These are phyloP conservation scores for Aegilops tauschii DNA, from an alignment of 176 grass and related monocot genomes.

Conservation along the genomic window DNA sequence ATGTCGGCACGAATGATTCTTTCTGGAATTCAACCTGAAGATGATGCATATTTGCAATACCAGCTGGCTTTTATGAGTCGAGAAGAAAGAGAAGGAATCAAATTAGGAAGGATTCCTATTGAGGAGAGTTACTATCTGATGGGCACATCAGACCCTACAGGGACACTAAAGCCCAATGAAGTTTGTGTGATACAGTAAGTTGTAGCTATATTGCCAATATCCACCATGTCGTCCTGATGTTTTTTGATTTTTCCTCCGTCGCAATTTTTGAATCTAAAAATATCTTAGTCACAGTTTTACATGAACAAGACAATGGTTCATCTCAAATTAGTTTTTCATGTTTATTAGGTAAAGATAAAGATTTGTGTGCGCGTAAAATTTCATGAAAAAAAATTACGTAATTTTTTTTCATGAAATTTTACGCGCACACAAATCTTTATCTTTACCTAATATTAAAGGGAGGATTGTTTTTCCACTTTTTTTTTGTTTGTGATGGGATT, in stretches of 20 bases:
- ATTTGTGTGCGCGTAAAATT: no score
- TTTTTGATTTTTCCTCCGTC: neutral
- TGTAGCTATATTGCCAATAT: neutral
- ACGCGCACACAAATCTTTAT: no score
- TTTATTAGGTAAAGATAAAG: no score
- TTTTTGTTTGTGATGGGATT: no score
- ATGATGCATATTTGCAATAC: constrained; percentile 43
- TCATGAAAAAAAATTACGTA: no score
- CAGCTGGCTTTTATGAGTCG: constrained; percentile 22
- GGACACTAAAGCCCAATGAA: constrained; percentile 47
- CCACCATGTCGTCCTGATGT: neutral
- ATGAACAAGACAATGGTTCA: neutral
- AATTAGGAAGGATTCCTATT: constrained; percentile 54
- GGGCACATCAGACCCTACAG: constrained; percentile 58
- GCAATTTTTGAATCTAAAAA: neutral
- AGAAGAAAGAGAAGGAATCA: constrained; percentile 44
- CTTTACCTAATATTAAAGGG: no score
- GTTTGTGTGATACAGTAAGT: constrained; percentile 72
- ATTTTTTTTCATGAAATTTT: no score
- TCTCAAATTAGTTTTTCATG: constrained; percentile 1
- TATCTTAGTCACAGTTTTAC: neutral
- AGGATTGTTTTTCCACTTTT: no score
- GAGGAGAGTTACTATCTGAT: constrained; percentile 50
- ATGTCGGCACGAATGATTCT: constrained; percentile 54
- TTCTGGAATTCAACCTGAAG: constrained; percentile 50